Conservation (phyloP, 1,284 basidiomycete species). For the Afroboletus lepidellus region DNA sequence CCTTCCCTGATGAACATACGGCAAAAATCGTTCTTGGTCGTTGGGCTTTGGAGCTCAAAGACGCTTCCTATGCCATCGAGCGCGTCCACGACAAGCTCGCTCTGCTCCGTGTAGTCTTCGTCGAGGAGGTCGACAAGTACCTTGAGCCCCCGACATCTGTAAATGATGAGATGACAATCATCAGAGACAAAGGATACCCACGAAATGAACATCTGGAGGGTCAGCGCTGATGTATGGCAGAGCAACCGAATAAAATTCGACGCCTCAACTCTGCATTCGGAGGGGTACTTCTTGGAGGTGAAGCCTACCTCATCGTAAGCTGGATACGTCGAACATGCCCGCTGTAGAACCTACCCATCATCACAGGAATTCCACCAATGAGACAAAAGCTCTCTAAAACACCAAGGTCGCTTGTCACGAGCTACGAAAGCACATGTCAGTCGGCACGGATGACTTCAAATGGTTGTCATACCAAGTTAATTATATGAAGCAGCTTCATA, state of each 20-base stretch:
- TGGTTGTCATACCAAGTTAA: constrained; percentile 70
- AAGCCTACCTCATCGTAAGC: constrained; percentile 54
- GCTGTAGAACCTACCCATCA: constrained; percentile 66
- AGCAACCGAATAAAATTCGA: constrained; percentile 92
- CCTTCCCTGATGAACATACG: constrained; percentile 97
- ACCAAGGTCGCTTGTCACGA: constrained; percentile 82
- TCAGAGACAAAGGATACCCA: constrained; percentile 41
- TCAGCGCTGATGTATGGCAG: constrained; percentile 89
- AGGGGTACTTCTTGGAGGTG: constrained; percentile 91
- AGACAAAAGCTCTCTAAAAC: constrained; percentile 94
- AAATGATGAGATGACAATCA: constrained; percentile 2
- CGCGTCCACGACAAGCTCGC: constrained; percentile 90
- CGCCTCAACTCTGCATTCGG: constrained; percentile 92
- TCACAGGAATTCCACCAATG: constrained; percentile 89
- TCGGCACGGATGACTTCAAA: constrained; percentile 1
- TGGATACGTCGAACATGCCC: background rate
- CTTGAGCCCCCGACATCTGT: constrained; percentile 90
- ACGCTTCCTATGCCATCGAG: constrained; percentile 93
- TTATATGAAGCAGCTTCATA: constrained; percentile 81
- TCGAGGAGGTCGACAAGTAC: constrained; percentile 94
- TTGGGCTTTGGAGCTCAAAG: constrained; percentile 92
- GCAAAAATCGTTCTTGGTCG: constrained; percentile 97
- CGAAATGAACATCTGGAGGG: constrained; percentile 98
- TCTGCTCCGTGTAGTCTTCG: constrained; percentile 90
- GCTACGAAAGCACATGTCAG: constrained; percentile 45